Evolutionary conservation across 495 filamentous ascomycete species (phyloP).

Genomic region (Penicillium chermesinum): DNA sequence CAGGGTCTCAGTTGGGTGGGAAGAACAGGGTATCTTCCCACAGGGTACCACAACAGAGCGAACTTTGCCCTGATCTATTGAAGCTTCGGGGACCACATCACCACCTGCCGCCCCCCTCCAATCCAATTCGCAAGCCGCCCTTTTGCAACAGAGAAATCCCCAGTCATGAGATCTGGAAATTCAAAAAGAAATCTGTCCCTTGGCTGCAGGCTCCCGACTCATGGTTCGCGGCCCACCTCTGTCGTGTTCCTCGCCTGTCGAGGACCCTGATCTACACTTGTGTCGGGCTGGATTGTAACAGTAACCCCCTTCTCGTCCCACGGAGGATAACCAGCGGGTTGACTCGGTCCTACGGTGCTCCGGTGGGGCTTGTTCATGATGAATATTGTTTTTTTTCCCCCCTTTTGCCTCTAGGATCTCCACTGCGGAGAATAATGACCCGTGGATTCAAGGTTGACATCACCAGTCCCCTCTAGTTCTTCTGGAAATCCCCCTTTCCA

Average conservation of each 20-base stretch:
- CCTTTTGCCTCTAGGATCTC: slow-evolving; percentile 5
- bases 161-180: neutral
- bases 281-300: slow-evolving; percentile 17
- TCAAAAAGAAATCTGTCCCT: neutral
- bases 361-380: neutral
- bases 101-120: no score
- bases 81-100: no score
- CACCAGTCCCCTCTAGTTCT: neutral
- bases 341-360: slow-evolving; percentile 9
- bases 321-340: slow-evolving; percentile 24
- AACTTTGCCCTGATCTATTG: neutral
- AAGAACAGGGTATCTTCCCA: neutral
- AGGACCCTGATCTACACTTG: slow-evolving; percentile 9
- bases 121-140: no score
- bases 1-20: neutral
- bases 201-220: slow-evolving; percentile 21
- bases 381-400: neutral
- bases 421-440: slow-evolving; percentile 25
- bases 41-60: neutral
- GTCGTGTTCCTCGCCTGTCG: slow-evolving; percentile 12
- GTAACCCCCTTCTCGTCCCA: slow-evolving; percentile 24
- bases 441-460: slow-evolving; percentile 5
- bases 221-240: slow-evolving; percentile 8
- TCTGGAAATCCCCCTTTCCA: neutral
- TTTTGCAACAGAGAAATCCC: neutral